Percentiles rank a stretch among this genome's conserved stretches.
Evolutionary conservation across 768 basidiomycete species (phyloP).

Genomic region (Myochromella boudieri): DNA sequence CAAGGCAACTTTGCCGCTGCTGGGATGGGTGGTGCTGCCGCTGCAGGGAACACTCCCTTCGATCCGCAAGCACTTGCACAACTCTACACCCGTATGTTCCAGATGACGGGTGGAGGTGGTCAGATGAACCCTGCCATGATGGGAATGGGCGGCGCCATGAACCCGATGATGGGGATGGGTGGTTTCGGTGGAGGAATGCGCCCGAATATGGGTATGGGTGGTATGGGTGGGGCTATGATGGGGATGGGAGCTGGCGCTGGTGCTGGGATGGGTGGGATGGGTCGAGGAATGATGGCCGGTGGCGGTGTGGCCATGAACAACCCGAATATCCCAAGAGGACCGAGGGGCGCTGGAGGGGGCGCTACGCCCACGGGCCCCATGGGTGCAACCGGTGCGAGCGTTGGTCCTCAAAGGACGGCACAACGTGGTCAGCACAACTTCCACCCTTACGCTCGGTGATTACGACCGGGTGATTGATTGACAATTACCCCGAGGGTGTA

Average conservation of each 20-base stretch:
- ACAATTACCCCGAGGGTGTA: neutral
- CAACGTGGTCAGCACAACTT: constrained; percentile 80
- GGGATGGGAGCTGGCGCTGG: constrained; percentile 39
- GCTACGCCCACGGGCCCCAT: constrained; percentile 34
- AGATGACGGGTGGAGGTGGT: constrained; percentile 62
- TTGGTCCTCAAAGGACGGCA: constrained; percentile 72
- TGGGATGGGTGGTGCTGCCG: constrained; percentile 24
- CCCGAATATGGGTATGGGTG: constrained; percentile 39
- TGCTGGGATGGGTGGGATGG: constrained; percentile 32
- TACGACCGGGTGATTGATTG: neutral
- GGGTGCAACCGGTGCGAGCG: constrained; percentile 52
- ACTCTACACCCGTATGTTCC: constrained; percentile 95
- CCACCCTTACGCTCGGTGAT: constrained; percentile 78
- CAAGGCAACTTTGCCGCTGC: constrained; percentile 40
- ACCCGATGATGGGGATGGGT: constrained; percentile 35
- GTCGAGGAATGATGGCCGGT: constrained; percentile 39
- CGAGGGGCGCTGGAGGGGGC: constrained; percentile 57
- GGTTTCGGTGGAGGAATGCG: constrained; percentile 34
- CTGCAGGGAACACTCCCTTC: constrained; percentile 63
- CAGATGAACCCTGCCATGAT: constrained; percentile 61
- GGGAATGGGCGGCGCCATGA: constrained; percentile 39
- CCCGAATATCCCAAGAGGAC: constrained; percentile 65
- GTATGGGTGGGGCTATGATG: constrained; percentile 37
- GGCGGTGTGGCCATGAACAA: constrained; percentile 43
- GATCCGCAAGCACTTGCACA: constrained; percentile 92